phyloP scores from a whole-genome alignment of 1,284 basidiomycete species.

The Ganoderma multipileum region DNA sequence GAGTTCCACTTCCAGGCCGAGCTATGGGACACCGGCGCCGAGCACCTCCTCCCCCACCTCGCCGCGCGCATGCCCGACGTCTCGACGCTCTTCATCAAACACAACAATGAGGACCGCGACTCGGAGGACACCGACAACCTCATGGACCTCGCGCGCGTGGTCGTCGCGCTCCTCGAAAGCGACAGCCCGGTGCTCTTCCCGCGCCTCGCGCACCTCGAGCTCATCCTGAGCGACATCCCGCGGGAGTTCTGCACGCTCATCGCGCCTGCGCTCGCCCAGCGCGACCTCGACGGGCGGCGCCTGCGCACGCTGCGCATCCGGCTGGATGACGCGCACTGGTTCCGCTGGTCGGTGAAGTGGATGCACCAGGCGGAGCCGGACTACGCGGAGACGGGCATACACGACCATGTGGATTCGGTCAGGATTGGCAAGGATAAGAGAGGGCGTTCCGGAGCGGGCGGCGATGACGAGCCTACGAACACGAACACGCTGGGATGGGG shows the following conservation, averaged over 20 bases:
- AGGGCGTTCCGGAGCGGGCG: too few relatives aligned
- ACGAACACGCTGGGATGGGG: not conserved
- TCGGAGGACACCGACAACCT: not conserved
- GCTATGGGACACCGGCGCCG: not conserved
- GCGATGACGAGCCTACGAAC: not conserved
- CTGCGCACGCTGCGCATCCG: not conserved
- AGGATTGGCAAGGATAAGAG: not conserved
- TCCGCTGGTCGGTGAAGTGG: not conserved
- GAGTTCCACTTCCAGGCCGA: not conserved
- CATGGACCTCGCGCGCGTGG: not conserved
- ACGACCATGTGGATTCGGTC: not conserved
- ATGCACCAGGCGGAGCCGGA: not conserved
- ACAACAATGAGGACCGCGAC: not conserved
- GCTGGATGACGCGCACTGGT: not conserved
- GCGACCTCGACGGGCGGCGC: not conserved
- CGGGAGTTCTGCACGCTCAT: not conserved
- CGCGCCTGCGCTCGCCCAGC: not conserved
- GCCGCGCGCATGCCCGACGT: not conserved
- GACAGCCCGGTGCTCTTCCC: not conserved
- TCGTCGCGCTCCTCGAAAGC: not conserved
- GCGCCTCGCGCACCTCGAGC: not conserved
- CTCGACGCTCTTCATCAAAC: not conserved
- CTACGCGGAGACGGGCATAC: not conserved
- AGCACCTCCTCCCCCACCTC: not conserved
- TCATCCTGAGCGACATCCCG: not conserved